Conservation (phyloP, 2,329 filamentous ascomycete species). For the Chaetomiaceae sp. region DNA sequence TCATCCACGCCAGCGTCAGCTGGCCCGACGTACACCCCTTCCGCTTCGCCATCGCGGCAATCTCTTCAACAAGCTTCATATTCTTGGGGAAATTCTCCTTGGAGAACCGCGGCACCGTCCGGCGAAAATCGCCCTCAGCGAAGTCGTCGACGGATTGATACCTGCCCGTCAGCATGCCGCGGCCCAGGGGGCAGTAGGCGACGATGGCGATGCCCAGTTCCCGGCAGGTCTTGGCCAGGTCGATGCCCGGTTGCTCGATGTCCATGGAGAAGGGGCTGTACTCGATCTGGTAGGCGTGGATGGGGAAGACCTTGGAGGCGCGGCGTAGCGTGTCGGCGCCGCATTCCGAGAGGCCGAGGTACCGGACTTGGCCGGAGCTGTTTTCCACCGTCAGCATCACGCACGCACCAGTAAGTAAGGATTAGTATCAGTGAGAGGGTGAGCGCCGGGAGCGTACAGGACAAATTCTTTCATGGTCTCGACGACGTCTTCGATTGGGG, state of each 20-base stretch:
- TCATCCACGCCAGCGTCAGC: constrained; percentile 54
- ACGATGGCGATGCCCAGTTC: constrained; percentile 44
- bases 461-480: constrained; percentile 42
- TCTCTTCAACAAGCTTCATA: constrained; percentile 29
- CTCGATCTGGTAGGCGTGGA: constrained; percentile 51
- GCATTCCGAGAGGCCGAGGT: constrained; percentile 49
- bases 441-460: constrained; percentile 17
- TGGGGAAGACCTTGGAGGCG: constrained; percentile 44
- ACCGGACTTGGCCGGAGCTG: constrained; percentile 45
- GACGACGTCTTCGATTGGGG: constrained; percentile 48
- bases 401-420: background rate
- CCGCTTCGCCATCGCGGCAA: constrained; percentile 28
- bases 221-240: constrained; percentile 41
- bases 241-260: constrained; percentile 40
- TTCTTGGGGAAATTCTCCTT: constrained; percentile 50
- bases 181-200: constrained; percentile 39
- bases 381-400: too few species aligned
- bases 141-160: constrained; percentile 38
- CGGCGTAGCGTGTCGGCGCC: constrained; percentile 46
- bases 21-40: constrained; percentile 46
- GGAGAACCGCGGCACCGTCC: constrained; percentile 38
- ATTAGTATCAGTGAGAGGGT: background rate
- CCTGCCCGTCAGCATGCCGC: constrained; percentile 40
- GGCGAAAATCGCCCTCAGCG: constrained; percentile 34
- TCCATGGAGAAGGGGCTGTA: constrained; percentile 47